These are phyloP conservation scores for Lolium multiflorum DNA, from an alignment of 176 grass and related monocot species.

Conservation along the genomic window DNA sequence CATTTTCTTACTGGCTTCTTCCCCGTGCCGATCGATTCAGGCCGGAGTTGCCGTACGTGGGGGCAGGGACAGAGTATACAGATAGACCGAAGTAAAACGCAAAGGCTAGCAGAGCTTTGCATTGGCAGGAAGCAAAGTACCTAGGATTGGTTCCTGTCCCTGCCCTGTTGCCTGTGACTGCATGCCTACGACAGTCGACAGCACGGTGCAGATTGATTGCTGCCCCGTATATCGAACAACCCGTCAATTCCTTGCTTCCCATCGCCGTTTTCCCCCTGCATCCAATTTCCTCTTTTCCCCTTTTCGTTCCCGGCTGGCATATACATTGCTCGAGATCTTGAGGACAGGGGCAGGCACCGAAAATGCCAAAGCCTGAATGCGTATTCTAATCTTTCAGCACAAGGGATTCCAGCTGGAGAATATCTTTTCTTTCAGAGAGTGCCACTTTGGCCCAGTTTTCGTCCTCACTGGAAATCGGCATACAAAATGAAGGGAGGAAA, in stretches of 20 bases:
- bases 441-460: not conserved
- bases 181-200: slow-evolving; percentile 13
- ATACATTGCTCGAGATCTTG: not conserved
- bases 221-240: not conserved
- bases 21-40: too few species aligned
- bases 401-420: not conserved
- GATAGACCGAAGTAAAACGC: not conserved
- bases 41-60: too few species aligned
- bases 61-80: not conserved
- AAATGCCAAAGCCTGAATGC: too few species aligned
- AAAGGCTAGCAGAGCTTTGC: slow-evolving; percentile 14
- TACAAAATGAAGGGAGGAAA: not conserved
- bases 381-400: not conserved
- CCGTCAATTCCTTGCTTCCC: slow-evolving; percentile 42
- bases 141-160: slow-evolving; percentile 35
- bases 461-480: not conserved
- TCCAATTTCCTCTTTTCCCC: not conserved
- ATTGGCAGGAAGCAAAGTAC: slow-evolving; percentile 46
- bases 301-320: not conserved
- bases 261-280: not conserved
- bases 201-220: not conserved
- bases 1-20: too few species aligned
- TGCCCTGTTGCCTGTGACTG: not conserved
- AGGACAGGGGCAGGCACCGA: too few species aligned
- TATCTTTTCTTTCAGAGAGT: too few species aligned